phyloP scores from a whole-genome alignment of 1,284 basidiomycete genomes.

The Rhodofomes roseus region DNA sequence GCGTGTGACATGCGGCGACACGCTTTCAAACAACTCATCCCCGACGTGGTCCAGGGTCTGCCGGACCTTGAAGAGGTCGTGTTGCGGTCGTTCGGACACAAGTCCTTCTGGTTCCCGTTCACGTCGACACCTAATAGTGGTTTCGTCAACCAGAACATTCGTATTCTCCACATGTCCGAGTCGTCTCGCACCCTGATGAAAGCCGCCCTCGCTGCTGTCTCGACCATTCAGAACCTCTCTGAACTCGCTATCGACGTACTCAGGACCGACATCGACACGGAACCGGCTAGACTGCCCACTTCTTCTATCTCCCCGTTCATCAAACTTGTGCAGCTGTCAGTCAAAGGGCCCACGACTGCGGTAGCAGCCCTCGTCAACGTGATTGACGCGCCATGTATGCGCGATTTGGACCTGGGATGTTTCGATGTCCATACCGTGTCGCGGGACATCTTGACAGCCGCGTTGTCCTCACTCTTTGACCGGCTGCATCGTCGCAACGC shows the following conservation, averaged over 20 bases:
- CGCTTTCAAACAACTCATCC: not conserved
- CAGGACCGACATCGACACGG: not conserved
- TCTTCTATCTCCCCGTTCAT: not conserved
- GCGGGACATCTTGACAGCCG: no score
- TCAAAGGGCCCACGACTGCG: no score
- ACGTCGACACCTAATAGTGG: not conserved
- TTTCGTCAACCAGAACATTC: not conserved
- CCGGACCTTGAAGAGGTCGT: not conserved
- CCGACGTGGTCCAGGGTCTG: not conserved
- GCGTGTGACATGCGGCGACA: not conserved
- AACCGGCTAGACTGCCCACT: not conserved
- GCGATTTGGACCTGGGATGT: no score
- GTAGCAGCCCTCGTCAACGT: no score
- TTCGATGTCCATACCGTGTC: no score
- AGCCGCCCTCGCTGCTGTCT: not conserved
- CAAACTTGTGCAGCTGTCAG: not conserved
- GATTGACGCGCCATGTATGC: no score
- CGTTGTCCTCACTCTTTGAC: no score
- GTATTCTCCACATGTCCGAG: not conserved
- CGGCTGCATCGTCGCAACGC: no score
- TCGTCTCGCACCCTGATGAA: not conserved
- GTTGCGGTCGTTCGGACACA: not conserved
- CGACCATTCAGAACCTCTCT: not conserved
- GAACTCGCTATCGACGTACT: not conserved
- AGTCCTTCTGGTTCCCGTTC: not conserved